Conservation (phyloP, 139 green algal species). For the Chlamydomonas sp. region DNA sequence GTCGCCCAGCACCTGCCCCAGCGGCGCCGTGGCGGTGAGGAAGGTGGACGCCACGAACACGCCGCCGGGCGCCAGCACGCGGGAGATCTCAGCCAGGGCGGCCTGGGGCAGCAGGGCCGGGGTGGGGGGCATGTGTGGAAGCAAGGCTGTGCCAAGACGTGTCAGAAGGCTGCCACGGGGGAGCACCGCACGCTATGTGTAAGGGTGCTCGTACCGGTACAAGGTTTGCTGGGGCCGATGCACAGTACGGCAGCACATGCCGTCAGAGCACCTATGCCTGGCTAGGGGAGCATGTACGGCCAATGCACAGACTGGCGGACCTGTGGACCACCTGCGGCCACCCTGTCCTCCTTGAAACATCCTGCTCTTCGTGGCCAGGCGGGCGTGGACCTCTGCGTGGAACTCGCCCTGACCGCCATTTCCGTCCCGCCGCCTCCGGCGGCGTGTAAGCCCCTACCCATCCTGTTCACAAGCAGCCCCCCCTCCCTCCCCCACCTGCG, state of each 20-base stretch:
- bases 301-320: too few species aligned
- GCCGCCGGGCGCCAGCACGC: constrained; percentile 92
- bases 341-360: too few species aligned
- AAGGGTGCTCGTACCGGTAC: too few species aligned
- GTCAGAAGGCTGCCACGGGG: neutral
- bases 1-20: constrained; percentile 83
- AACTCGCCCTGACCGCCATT: neutral
- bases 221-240: too few species aligned
- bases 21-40: constrained; percentile 70
- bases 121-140: neutral
- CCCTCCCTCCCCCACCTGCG: constrained; percentile 34
- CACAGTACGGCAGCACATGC: too few species aligned
- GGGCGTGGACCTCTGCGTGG: too few species aligned
- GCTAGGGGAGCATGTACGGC: too few species aligned
- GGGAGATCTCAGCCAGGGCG: constrained; percentile 88
- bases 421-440: neutral
- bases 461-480: neutral
- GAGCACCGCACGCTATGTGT: neutral
- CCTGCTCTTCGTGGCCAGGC: too few species aligned
- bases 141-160: neutral
- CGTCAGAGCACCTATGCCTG: too few species aligned
- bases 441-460: too few species aligned
- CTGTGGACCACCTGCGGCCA: too few species aligned
- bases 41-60: constrained; percentile 96
- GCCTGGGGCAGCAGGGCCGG: constrained; percentile 28